Conservation (phyloP, 495 filamentous ascomycete genomes). For the Lasiosphaeriaceae sp. region DNA sequence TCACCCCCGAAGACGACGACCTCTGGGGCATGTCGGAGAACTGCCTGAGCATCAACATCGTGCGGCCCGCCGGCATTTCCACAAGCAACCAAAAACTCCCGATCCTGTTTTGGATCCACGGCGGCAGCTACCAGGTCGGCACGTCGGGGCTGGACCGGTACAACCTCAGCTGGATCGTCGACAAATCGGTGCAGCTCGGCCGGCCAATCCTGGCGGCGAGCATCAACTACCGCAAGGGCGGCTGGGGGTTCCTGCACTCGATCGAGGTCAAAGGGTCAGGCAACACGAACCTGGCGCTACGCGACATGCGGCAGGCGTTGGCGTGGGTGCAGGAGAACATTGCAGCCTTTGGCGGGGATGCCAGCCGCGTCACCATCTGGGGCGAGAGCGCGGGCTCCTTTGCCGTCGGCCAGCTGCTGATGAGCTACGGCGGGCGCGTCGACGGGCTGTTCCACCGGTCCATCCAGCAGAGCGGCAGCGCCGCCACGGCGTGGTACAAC, state of each 20-base stretch:
- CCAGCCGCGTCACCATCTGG: slow-evolving; percentile 38
- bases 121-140: slow-evolving; percentile 62
- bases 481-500: slow-evolving; percentile 31
- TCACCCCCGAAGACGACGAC: slow-evolving; percentile 35
- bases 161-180: slow-evolving; percentile 49
- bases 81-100: slow-evolving; percentile 49
- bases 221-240: slow-evolving; percentile 56
- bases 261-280: slow-evolving; percentile 40
- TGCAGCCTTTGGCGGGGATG: slow-evolving; percentile 52
- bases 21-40: slow-evolving; percentile 56
- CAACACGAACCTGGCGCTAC: slow-evolving; percentile 37
- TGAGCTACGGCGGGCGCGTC: slow-evolving; percentile 35
- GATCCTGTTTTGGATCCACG: slow-evolving; percentile 66
- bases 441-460: slow-evolving; percentile 50
- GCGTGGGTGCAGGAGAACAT: slow-evolving; percentile 59
- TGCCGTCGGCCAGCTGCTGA: slow-evolving; percentile 30
- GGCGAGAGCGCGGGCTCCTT: slow-evolving; percentile 35
- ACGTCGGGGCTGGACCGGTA: slow-evolving; percentile 42
- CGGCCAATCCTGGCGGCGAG: slow-evolving; percentile 60
- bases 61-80: slow-evolving; percentile 50
- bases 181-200: slow-evolving; percentile 48
- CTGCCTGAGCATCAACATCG: slow-evolving; percentile 64
- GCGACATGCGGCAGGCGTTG: slow-evolving; percentile 53
- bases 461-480: slow-evolving; percentile 48
- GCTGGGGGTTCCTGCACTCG: slow-evolving; percentile 45